Evolutionary conservation across 2,329 filamentous ascomycete species (phyloP).

Genomic region (Fusarium pseudonygamai): DNA sequence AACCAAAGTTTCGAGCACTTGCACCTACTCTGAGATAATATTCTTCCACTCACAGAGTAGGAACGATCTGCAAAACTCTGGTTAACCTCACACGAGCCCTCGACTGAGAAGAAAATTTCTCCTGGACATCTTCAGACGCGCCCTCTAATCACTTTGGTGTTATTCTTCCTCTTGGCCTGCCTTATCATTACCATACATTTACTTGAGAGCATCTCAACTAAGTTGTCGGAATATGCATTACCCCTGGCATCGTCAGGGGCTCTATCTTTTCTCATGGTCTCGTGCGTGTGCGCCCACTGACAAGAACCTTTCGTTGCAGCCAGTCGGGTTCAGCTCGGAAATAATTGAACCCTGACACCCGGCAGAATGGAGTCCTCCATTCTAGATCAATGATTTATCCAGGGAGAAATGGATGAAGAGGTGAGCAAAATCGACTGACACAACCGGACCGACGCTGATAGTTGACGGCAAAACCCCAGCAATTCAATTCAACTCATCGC

Average conservation of each 20-base stretch:
- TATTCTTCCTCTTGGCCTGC: conserved; percentile 13
- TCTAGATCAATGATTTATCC: conserved; percentile 2
- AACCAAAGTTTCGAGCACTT: not conserved
- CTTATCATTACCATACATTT: conserved; percentile 30
- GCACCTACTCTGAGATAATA: not conserved
- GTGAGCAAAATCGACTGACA: conserved; percentile 6
- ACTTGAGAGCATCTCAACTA: conserved; percentile 27
- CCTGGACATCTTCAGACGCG: not conserved
- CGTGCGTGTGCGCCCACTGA: conserved; percentile 10
- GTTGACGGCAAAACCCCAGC: not conserved
- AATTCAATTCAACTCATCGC: conserved; percentile 4
- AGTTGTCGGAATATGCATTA: conserved; percentile 16
- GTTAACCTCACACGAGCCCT: not conserved
- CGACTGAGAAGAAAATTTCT: not conserved
- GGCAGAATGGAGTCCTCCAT: conserved; percentile 28
- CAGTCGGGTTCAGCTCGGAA: conserved; percentile 30
- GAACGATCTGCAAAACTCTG: not conserved
- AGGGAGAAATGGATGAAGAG: conserved; percentile 18
- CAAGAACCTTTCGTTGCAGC: conserved; percentile 30
- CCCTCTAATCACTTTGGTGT: not conserved
- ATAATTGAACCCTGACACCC: conserved; percentile 30
- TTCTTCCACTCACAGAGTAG: not conserved
- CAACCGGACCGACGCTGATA: conserved; percentile 19
- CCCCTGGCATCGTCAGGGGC: conserved; percentile 23
- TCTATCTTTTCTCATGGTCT: conserved; percentile 22